Conservation (phyloP, 164 flowering plant species). For the Stephania cephalantha region DNA sequence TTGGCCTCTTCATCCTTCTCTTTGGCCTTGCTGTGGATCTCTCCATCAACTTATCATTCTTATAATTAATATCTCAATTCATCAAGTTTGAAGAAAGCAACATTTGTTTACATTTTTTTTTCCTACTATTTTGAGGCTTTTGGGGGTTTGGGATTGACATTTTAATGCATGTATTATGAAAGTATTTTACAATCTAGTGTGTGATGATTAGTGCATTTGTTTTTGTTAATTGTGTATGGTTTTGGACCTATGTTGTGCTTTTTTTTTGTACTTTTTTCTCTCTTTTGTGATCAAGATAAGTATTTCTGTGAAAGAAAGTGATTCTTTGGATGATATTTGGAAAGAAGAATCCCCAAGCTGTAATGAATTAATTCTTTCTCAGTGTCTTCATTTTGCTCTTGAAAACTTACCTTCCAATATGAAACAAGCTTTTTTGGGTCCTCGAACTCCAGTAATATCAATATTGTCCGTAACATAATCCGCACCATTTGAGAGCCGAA, state of each 20-base stretch:
- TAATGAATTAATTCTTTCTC: too few relatives aligned
- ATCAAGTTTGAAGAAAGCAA: too few relatives aligned
- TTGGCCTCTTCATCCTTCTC: slow-evolving; percentile 52
- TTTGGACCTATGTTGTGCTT: too few relatives aligned
- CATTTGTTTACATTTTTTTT: background rate
- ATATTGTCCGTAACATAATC: too few relatives aligned
- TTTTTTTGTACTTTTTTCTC: background rate
- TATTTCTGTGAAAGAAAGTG: background rate
- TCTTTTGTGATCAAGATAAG: background rate
- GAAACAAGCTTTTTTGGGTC: too few relatives aligned
- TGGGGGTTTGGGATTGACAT: background rate
- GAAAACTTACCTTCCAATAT: too few relatives aligned
- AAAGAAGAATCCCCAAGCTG: too few relatives aligned
- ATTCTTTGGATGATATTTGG: too few relatives aligned
- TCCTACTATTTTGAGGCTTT: background rate
- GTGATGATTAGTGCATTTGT: background rate
- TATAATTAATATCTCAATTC: background rate
- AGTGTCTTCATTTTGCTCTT: too few relatives aligned
- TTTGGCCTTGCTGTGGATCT: slow-evolving; percentile 30
- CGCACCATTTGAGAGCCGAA: slow-evolving; percentile 6
- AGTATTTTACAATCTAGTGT: background rate
- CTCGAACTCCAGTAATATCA: too few relatives aligned
- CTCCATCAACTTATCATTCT: slow-evolving; percentile 9
- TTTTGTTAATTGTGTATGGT: too few relatives aligned
- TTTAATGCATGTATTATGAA: background rate